These are phyloP conservation scores for Cydonia oblonga DNA, from an alignment of 331 rosid species.

Conservation along the genomic window DNA sequence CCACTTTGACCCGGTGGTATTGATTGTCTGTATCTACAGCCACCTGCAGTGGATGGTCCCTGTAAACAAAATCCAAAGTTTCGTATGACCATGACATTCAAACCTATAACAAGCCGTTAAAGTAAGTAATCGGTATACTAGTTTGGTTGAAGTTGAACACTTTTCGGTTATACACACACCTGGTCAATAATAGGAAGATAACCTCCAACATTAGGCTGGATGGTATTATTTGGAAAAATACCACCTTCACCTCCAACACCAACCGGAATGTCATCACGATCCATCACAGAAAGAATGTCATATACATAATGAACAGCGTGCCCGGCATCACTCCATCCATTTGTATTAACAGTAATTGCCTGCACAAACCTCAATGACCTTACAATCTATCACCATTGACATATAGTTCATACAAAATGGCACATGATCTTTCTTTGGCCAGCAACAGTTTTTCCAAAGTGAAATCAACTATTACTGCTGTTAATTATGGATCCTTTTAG, in stretches of 20 bases:
- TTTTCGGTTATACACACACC: background rate
- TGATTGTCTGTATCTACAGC: conserved; percentile 11
- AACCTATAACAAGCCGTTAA: background rate
- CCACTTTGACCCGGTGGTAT: conserved; percentile 4
- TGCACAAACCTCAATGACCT: background rate
- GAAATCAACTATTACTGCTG: too few relatives aligned
- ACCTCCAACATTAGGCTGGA: conserved; percentile 12
- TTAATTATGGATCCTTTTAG: too few relatives aligned
- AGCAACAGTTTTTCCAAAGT: background rate
- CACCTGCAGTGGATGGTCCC: conserved; percentile 6
- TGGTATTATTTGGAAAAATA: conserved; percentile 1
- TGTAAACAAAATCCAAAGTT: background rate
- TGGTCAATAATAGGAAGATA: conserved; percentile 11
- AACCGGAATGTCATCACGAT: conserved; percentile 4
- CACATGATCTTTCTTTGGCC: background rate
- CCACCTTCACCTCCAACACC: conserved; percentile 17
- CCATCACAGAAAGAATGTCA: conserved; percentile 11
- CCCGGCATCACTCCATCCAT: conserved; percentile 9
- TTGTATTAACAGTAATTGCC: conserved; percentile 12
- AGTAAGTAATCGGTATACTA: background rate
- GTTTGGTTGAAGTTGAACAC: background rate
- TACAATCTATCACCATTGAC: background rate
- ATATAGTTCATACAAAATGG: background rate
- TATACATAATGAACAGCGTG: background rate
- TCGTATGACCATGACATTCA: background rate